Base-by-base conservation (phyloP, 345 rosid genomes). In the Boechera retrofracta region DNA sequence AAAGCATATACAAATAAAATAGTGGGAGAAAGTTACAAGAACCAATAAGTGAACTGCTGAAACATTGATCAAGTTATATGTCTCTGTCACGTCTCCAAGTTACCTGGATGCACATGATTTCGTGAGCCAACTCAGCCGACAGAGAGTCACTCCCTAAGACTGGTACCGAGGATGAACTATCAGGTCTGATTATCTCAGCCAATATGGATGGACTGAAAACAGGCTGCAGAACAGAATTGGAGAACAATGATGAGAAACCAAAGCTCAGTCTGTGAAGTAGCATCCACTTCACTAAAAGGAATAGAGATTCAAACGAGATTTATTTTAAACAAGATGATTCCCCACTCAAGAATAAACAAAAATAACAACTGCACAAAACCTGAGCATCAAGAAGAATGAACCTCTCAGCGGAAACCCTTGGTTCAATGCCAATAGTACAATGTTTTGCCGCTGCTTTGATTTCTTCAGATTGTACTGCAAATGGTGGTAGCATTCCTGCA, bases 71-170 rank as follows among this genome's bases (percentile, higher is more conserved):
- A 68, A 38, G 13, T 53, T 35, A 7, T 24, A 4, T 21, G 24
- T 21, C 24, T 58, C 33, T 51, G 61, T 21, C 72, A 33, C 11
- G 8, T 68, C 72, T 21, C 35, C 28, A 38, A 69, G 72, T 66
- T 83, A 92, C 97, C 97, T 92, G 97, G 66, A 89, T 88, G 44
- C 81, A 80, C 93, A 86, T 87, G 55, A 92, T 76, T 73, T 92
- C 93, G 81, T 89, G 91, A 78, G 95, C 93, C 84, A 92, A 83
- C 80, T 92, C 97, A 35, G 93, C 87, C 26, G 95, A 86, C 32
- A 89, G 64, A 73, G 90, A 68, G 76, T 89, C 97, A 57, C 86
- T 86, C 64, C 85, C 82, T 78, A 89, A 82, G 71, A 89, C 87
- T 18, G 93, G 78, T 64, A 91, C 58, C 0, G 87, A 87, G 69